A percentile compares a stretch with the other conserved stretches of the same genome.
Evolutionary conservation across 2,329 filamentous ascomycete genomes (phyloP).

Genomic region (Grosmannia huntii): DNA sequence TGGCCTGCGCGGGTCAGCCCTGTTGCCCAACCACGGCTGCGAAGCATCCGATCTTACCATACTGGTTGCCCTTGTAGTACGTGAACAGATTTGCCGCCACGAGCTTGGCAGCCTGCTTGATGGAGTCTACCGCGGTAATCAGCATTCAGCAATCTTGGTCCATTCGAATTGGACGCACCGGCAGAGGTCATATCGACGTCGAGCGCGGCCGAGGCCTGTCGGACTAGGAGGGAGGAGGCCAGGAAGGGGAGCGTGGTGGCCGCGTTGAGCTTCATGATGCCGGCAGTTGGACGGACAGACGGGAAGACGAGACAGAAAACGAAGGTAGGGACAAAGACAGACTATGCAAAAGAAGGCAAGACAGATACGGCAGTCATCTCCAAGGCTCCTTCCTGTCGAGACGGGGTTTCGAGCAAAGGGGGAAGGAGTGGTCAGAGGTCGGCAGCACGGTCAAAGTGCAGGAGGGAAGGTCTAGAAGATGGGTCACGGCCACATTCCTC

Average conservation of each 20-base stretch:
- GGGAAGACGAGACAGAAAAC: neutral
- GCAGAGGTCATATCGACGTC: slow-evolving; percentile 9
- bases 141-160: neutral
- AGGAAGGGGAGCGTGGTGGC: neutral
- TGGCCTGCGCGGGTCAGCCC: slow-evolving; percentile 19
- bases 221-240: neutral
- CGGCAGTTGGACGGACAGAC: neutral
- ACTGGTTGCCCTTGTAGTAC: slow-evolving; percentile 35
- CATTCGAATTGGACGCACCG: neutral
- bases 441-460: no score
- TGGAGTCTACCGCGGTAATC: slow-evolving; percentile 23
- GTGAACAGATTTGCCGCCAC: slow-evolving; percentile 37
- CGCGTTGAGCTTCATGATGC: slow-evolving; percentile 5
- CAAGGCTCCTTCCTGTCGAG: neutral
- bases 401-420: neutral
- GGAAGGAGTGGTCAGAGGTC: neutral
- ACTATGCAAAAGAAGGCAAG: neutral
- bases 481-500: neutral
- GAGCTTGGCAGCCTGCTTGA: slow-evolving; percentile 28
- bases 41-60: slow-evolving; percentile 1
- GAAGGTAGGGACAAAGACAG: neutral
- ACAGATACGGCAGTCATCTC: neutral
- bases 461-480: no score
- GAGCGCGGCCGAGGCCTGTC: neutral
- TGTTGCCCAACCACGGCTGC: no score